Base-by-base conservation (phyloP, 2,329 filamentous ascomycete genomes). In the Coniochaeta ligniaria region DNA sequence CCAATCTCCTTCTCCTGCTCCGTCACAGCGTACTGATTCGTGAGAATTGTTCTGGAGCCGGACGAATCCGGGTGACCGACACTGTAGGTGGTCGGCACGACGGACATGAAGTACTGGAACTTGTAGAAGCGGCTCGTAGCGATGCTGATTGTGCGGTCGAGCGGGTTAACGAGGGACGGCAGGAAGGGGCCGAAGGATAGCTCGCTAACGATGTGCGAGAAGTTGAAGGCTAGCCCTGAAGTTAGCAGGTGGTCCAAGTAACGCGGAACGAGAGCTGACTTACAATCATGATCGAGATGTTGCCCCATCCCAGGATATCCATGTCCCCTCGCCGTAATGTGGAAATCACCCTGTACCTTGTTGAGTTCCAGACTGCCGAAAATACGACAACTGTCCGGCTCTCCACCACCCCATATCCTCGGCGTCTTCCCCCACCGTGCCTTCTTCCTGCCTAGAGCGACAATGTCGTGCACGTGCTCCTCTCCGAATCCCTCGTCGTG, bases 111-210 rank as follows among this genome's bases (percentile, higher is more conserved):
- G 83, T 99, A 99, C 76, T 99, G 95, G 79, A 92, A 98, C 76
- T 95, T 96, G 84, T 94, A 89, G 80, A 97, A 98, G 80, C 96
- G 83, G 63, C 75, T 73, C 17, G 80, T 72, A n/a, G 90, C 94
- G 3, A 81, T 76, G 69, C 93, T 90, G 75, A 93, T 85, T 52
- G 95, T 98, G 66, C 89, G 88, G 78, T 98, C 95, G 69, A 99
- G 90, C 0, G 95, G 95, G 77, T 99, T 99, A 69, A 89, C 84
- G 60, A 99, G 87, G 28, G 89, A 91, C 1, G 95, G 94, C 78
- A 97, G 98, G 78, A 93, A 96, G n/a, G 92, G 89, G 4, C 95
- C 95, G 75, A 96, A 99, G 61, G 93, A 97, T 67, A 99, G 85
- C 75, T 99, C 95, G 69, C 90, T 93, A 78, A 99, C 86, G 74